Evolutionary conservation across 2,329 filamentous ascomycete species (phyloP).

Genomic region (Xenoacremonium recifei): DNA sequence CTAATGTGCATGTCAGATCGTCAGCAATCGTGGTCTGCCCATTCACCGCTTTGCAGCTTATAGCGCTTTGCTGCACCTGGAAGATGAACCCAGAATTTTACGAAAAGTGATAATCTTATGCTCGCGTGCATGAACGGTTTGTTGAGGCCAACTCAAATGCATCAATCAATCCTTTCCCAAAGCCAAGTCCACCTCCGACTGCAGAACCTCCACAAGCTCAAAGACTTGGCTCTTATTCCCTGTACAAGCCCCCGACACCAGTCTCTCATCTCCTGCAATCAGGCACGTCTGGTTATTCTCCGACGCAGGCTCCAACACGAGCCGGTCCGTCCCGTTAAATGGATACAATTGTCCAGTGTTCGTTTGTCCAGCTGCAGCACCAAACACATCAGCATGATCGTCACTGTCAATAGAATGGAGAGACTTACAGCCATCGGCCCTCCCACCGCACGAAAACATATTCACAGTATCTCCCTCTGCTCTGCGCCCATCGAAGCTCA

Average conservation of each 20-base stretch:
- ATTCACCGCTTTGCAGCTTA: too few species aligned
- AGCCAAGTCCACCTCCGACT: too few species aligned
- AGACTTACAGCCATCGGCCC: slow-evolving; percentile 44
- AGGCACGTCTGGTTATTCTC: slow-evolving; percentile 33
- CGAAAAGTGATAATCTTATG: too few species aligned
- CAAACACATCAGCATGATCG: not conserved
- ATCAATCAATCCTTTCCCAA: too few species aligned
- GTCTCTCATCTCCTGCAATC: slow-evolving; percentile 12
- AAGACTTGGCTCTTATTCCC: slow-evolving; percentile 19
- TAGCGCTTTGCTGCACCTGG: too few species aligned
- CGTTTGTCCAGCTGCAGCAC: not conserved
- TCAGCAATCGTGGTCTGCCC: too few species aligned
- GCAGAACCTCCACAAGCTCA: slow-evolving; percentile 15
- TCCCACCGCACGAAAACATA: slow-evolving; percentile 52
- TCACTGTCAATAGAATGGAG: not conserved
- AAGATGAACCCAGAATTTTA: too few species aligned
- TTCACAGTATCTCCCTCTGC: slow-evolving; percentile 44
- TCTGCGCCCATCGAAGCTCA: slow-evolving; percentile 48
- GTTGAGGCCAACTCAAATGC: too few species aligned
- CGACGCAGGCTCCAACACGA: slow-evolving; percentile 45
- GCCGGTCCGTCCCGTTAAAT: slow-evolving; percentile 38
- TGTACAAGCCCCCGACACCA: slow-evolving; percentile 27
- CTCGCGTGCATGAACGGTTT: too few species aligned
- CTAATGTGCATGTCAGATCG: too few species aligned
- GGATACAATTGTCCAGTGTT: slow-evolving; percentile 43